Evolutionary conservation across 768 basidiomycete genomes (phyloP).

Genomic region (Collybiopsis confluens): DNA sequence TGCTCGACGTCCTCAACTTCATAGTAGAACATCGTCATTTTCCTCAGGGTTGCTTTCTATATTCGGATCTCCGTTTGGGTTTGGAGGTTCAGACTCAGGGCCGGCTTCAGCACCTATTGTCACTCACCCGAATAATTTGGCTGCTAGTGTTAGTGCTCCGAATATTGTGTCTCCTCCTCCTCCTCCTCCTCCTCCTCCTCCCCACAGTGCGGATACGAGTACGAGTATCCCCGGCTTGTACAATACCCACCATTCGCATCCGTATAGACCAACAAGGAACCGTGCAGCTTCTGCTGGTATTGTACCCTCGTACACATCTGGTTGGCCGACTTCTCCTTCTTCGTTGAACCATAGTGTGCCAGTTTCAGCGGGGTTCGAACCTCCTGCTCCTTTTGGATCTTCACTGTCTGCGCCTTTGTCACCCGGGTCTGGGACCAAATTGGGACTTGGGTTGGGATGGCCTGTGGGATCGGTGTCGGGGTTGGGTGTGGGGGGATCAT

Average conservation of each 20-base stretch:
- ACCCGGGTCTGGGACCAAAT: neutral
- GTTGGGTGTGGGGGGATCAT: neutral
- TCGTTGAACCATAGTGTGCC: slow-evolving; percentile 4
- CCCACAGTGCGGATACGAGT: too few species aligned
- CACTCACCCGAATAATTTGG: slow-evolving; percentile 1
- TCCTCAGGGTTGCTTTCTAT: slow-evolving; percentile 43
- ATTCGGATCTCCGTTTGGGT: slow-evolving; percentile 1
- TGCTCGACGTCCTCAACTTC: slow-evolving; percentile 30
- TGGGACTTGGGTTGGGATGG: slow-evolving; percentile 5
- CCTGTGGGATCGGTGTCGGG: neutral
- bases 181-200: too few species aligned
- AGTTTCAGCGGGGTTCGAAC: neutral
- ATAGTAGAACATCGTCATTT: slow-evolving; percentile 48
- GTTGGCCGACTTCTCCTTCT: slow-evolving; percentile 11
- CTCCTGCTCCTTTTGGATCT: slow-evolving; percentile 14
- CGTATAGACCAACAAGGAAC: slow-evolving; percentile 9
- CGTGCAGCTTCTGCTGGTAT: slow-evolving; percentile 10
- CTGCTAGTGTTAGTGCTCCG: slow-evolving; percentile 1
- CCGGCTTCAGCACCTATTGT: neutral
- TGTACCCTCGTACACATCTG: slow-evolving; percentile 12
- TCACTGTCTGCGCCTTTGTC: slow-evolving; percentile 11
- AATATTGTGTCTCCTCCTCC: neutral
- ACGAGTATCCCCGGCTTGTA: too few species aligned
- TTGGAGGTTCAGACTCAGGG: neutral
- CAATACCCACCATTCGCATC: slow-evolving; percentile 33